phyloP scores from a whole-genome alignment of 306 rosid genomes.

The Abrus pulchellus region DNA sequence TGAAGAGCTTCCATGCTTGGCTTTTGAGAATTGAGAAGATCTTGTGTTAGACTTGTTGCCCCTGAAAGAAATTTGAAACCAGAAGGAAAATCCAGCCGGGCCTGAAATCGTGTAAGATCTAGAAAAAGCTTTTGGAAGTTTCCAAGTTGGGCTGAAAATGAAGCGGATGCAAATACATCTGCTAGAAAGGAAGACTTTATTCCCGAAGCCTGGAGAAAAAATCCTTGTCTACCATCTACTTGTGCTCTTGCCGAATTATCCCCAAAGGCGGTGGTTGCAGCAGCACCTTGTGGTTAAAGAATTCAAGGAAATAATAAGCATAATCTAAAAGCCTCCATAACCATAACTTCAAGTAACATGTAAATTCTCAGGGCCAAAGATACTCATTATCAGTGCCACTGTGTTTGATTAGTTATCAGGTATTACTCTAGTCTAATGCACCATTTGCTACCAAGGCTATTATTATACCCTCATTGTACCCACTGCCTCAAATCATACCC shows the following conservation, averaged over 20 bases:
- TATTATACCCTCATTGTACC: neutral
- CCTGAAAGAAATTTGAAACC: slow-evolving; percentile 80
- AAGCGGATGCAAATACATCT: slow-evolving; percentile 72
- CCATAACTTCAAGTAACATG: slow-evolving; percentile 2
- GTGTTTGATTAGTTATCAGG: neutral
- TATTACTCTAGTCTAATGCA: neutral
- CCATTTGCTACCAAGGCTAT: neutral
- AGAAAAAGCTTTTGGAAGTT: slow-evolving; percentile 76
- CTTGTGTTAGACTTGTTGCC: slow-evolving; percentile 71
- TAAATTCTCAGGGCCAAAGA: slow-evolving; percentile 21
- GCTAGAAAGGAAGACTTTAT: slow-evolving; percentile 70
- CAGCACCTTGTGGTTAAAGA: slow-evolving; percentile 71
- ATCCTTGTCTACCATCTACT: slow-evolving; percentile 60
- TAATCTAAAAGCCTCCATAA: neutral
- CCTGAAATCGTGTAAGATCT: slow-evolving; percentile 84
- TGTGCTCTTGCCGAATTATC: slow-evolving; percentile 60
- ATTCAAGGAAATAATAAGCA: slow-evolving; percentile 43
- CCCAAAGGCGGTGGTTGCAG: slow-evolving; percentile 64
- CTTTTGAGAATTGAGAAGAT: slow-evolving; percentile 69
- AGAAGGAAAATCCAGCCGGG: slow-evolving; percentile 79
- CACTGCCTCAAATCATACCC: slow-evolving; percentile 5
- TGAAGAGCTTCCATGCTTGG: slow-evolving; percentile 70
- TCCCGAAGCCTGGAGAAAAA: slow-evolving; percentile 58
- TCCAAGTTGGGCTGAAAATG: slow-evolving; percentile 86
- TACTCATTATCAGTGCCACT: slow-evolving; percentile 8